A percentile compares a stretch with the other conserved stretches of the same genome.
Conservation (phyloP, 208 protist species). For the Wallacemonas sp. region DNA sequence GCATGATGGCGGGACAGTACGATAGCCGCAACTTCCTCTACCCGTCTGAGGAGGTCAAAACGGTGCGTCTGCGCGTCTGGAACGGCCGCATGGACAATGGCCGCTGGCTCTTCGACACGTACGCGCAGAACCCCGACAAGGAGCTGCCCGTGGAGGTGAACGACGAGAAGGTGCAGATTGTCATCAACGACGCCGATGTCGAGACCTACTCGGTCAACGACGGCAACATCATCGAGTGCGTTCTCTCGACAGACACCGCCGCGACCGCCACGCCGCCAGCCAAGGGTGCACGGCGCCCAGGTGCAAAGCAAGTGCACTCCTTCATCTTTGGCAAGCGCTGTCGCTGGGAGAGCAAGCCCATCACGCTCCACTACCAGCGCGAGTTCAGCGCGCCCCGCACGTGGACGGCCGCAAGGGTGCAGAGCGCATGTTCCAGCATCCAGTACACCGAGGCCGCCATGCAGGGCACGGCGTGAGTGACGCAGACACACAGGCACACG, state of each 20-base stretch:
- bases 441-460: constrained; percentile 16
- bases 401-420: constrained; percentile 57
- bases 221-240: constrained; percentile 85
- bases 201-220: constrained; percentile 72
- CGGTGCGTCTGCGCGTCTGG: constrained; percentile 81
- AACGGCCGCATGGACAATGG: constrained; percentile 40
- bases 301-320: not conserved
- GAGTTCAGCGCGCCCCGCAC: constrained; percentile 43
- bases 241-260: constrained; percentile 24
- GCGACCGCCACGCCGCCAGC: not conserved
- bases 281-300: not conserved
- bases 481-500: not conserved
- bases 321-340: constrained; percentile 67
- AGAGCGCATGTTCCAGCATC: constrained; percentile 55
- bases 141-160: constrained; percentile 43
- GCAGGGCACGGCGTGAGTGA: not conserved
- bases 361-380: constrained; percentile 61
- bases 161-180: constrained; percentile 27
- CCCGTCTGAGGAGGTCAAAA: constrained; percentile 51
- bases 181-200: constrained; percentile 64
- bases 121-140: constrained; percentile 43
- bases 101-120: constrained; percentile 76
- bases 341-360: constrained; percentile 70
- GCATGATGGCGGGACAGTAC: constrained; percentile 60
- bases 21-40: constrained; percentile 82